Evolutionary conservation across 2,329 filamentous ascomycete genomes (phyloP).

Genomic region (Mycosphaerella sp.): DNA sequence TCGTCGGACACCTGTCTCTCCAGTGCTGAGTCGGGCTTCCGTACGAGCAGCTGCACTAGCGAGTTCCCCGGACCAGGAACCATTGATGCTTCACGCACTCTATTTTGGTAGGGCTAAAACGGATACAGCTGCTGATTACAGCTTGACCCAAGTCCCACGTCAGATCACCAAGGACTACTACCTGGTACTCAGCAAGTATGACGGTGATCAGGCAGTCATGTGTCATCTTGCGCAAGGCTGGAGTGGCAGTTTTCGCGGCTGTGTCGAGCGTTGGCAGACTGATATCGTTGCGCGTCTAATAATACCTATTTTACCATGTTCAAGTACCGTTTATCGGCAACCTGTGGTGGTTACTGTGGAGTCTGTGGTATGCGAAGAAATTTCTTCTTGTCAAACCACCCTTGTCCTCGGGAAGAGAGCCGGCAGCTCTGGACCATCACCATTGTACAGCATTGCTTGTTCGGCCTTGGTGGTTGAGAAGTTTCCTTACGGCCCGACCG

Average conservation of each 20-base stretch:
- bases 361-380: background rate
- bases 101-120: background rate
- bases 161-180: background rate
- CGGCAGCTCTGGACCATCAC: background rate
- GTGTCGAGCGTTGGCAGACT: background rate
- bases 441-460: background rate
- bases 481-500: slow-evolving; percentile 2
- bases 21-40: slow-evolving; percentile 1
- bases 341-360: too few species aligned
- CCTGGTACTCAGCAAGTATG: background rate
- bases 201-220: background rate
- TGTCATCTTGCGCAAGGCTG: background rate
- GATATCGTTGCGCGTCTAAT: background rate
- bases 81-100: background rate
- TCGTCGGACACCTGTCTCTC: background rate
- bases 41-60: slow-evolving; percentile 1
- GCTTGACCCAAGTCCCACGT: background rate
- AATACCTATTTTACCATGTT: background rate
- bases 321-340: background rate
- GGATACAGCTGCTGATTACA: background rate
- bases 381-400: background rate
- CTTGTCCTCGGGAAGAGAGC: background rate
- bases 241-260: background rate
- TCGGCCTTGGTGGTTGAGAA: background rate
- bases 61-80: slow-evolving; percentile 8